phyloP scores from a whole-genome alignment of 495 filamentous ascomycete species.

The Aspergillus indologenus region DNA sequence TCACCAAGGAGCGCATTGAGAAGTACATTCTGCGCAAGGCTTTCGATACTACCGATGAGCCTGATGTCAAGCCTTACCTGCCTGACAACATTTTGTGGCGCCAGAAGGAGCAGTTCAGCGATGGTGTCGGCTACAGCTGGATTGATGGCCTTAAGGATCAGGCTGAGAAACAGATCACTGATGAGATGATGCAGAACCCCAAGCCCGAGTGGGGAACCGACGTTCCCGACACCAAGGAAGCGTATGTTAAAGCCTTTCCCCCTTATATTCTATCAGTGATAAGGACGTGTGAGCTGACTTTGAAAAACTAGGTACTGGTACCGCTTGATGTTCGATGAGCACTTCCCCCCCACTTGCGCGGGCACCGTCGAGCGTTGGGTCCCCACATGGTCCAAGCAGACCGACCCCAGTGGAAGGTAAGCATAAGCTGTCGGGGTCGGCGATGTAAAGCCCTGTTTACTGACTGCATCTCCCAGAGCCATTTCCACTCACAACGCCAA shows the following conservation, averaged over 20 bases:
- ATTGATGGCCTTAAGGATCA: constrained; percentile 95
- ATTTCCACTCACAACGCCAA: constrained; percentile 68
- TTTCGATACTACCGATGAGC: constrained; percentile 88
- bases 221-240: constrained; percentile 93
- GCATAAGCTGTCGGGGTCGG: constrained; percentile 23
- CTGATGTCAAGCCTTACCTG: constrained; percentile 74
- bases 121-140: constrained; percentile 98
- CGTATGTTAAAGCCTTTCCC: constrained; percentile 51
- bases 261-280: not conserved
- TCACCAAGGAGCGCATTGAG: constrained; percentile 85
- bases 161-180: constrained; percentile 81
- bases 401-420: constrained; percentile 88
- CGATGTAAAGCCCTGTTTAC: not conserved
- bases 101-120: constrained; percentile 99
- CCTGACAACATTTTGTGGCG: constrained; percentile 94
- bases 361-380: constrained; percentile 94
- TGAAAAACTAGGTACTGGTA: constrained; percentile 81
- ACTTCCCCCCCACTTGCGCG: constrained; percentile 89
- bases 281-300: constrained; percentile 18
- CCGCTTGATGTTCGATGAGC: constrained; percentile 95
- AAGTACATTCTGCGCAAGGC: constrained; percentile 97
- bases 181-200: constrained; percentile 96
- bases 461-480: constrained; percentile 46
- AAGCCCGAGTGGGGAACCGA: constrained; percentile 93
- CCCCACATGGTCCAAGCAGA: constrained; percentile 96